Base-by-base conservation (phyloP, 1,139 yeast genomes). In the Debaryomyces robertsiae region DNA sequence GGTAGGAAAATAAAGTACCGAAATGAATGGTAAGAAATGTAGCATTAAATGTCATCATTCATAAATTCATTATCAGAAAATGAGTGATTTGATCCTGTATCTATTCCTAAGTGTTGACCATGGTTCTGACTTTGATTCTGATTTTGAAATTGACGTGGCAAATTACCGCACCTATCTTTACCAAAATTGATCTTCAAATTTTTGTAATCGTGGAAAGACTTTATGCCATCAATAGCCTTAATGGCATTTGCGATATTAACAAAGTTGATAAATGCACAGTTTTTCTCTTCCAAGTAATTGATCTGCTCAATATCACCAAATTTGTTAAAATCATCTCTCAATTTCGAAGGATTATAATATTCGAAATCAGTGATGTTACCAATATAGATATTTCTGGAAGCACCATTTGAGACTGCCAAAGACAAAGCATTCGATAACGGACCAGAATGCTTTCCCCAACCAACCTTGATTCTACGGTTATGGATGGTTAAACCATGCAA, bases 371-470 rank as follows among this genome's bases (percentile, higher is more conserved):
- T 55, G 40, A 73, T 71, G 52, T 72, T 82, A 24, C 98, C 97
- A 49, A 93, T 79, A 61, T 91, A 93, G 29, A 93, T 82, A 60
- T 93, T 93, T 65, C 98, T 79, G 19, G 91, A 80, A 1, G 97
- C 98, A 32, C 97, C 97, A 40, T 84, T 83, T n/a, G 93, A 79
- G n/a, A 90, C 94, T 1, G 96, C 96, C 47, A 82, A 66, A 6
- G 89, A 80, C 45, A 91, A 74, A 3, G 87, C 84, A 49, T 85
- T 83, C n/a, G 89, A 80, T 44, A 91, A 71, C 1, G 95, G 93
- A 7, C 97, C 96, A 1, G 95, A 82, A 61, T 89, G 95, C 59
- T 87, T 88, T 37, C 98, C 98, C 98, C 98, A 93, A 14, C 96
- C 96, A 45, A 93, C 87, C 60, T 87, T 86, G 43, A 91, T 80